Percentiles rank a stretch among this genome's conserved stretches.
Conservation (phyloP, 768 basidiomycete genomes). For the Candolleomyces eurysporus region DNA sequence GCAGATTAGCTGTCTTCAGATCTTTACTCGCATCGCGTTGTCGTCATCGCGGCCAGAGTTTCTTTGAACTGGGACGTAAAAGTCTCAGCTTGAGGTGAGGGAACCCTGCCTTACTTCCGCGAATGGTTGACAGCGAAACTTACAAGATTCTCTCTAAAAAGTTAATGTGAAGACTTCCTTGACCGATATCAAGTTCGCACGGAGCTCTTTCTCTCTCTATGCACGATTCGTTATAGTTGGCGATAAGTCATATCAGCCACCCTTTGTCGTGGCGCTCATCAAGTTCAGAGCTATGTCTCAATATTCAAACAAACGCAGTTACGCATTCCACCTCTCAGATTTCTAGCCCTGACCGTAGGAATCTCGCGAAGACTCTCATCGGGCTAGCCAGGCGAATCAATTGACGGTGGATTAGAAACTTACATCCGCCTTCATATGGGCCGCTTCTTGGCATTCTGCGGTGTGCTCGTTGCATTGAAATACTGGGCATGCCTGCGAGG, state of each 20-base stretch:
- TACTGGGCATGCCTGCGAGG: background rate
- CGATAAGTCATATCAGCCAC: background rate
- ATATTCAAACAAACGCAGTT: background rate
- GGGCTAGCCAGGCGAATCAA: conserved; percentile 11
- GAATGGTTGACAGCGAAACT: conserved; percentile 3
- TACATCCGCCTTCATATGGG: conserved; percentile 12
- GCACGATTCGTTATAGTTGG: background rate
- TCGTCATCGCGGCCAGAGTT: background rate
- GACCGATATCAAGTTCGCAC: background rate
- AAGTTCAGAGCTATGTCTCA: background rate
- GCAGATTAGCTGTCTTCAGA: background rate
- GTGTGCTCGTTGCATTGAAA: background rate
- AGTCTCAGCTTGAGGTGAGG: background rate
- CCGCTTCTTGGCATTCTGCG: conserved; percentile 11
- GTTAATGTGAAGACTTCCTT: background rate
- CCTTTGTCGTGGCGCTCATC: background rate
- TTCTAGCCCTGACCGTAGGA: background rate
- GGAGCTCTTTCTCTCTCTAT: background rate
- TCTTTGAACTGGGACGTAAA: conserved; percentile 9
- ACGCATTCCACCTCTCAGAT: background rate
- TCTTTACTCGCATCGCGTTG: background rate
- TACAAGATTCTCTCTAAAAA: conserved; percentile 6
- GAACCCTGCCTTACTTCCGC: conserved; percentile 5
- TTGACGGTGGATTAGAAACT: conserved; percentile 10
- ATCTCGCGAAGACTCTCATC: conserved; percentile 6